Base-by-base conservation (phyloP, 805 yeast species). In the Komagataella pastoris region DNA sequence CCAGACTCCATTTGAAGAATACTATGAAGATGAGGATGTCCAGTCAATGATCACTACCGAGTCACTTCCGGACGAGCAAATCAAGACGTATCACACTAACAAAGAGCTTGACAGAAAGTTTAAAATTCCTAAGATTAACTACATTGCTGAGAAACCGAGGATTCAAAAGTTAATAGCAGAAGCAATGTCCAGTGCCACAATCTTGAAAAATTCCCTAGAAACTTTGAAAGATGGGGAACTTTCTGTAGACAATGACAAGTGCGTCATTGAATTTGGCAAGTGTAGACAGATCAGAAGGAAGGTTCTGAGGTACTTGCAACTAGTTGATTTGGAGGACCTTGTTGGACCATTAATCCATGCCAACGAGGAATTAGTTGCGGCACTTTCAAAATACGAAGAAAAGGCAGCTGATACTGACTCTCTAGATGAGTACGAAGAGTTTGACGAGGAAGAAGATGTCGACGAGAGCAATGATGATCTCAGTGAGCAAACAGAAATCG, bases 281-380 rank as follows among this genome's bases (percentile, higher is more conserved):
- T 85, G 95, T 59, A 77, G 91, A 54, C 69, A 76, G 6, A 76
- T 85, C 50, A 79, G 99, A 63, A 75, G 96, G 54, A 82, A 80
- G 59, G 80, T 93, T 14, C 71, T 93, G 56, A 71, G 88, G 55
- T 89, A 89, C 63, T 73, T 93, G 57, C 98, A 93, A 66, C 73
- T 79, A 50, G 88, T 89, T 46, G 85, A 87, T 47, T 81, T 81
- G 53, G 97, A 90, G 56, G 96, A 88, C 60, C 85, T 81, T 55
- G 67, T 93, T 55, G 98, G 97, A n/a, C 76, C 88, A 47, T 73
- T 93, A 55, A 79, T 93, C 53, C 83, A 80, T 58, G 95, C 97
- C 47, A 93, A 93, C 63, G 99, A 93, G 59, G 90, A 88, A 63
- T 74, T 93, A 54, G 95, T 93, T 6, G 70, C 70, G 3, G 83